Evolutionary conservation across 495 filamentous ascomycete species (phyloP), one percentile per base, ranked within the genome.

Genomic region (Aspergillus leporis): DNA sequence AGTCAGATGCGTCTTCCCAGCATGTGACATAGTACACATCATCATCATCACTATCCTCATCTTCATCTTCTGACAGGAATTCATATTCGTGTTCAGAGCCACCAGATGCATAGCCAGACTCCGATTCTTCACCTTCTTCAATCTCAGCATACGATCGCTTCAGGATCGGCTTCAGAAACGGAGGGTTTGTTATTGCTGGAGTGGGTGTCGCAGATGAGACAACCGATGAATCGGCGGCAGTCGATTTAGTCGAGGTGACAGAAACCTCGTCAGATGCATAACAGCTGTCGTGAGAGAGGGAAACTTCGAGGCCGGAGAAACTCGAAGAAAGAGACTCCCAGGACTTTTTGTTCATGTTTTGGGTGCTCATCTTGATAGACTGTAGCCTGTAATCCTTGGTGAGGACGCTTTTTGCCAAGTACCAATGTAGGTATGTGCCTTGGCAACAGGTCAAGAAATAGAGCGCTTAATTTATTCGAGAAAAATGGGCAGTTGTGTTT

Each of bases 221-320:
- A 52, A 58, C 65, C 28, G 68, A 65, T 16, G 61, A 54, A 18
- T 67, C 59, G 16, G 61, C 51, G 28, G 69, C 63, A 4, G 63
- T 60, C 21, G 71, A 59, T 51, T 63, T 66, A 22, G 59, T 70
- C n/a, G 74, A 75, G 13, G 70, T 61, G 55, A 72, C 66, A 14
- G 77, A 78, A 19, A 74, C 59, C 56, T 77, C 75, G 59, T 80
- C 77, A 16, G 77, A 80, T 53, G 72, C 73, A 63, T 77, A 80
- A 55, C 74, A 78, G 55, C 75, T 78, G 65, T 78, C 77, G 8
- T 75, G 77, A 25, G 74, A 76, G 38, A 75, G 66, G 10, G 76
- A 79, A n/a, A 75, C 66, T 22, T 80, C 74, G 30, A 77, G 67
- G 22, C 69, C 56, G 23, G 72, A 72, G 31, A 76, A 74, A 4